Evolutionary conservation across 2,329 filamentous ascomycete species (phyloP).

Genomic region (Trichophyton verrucosum): DNA sequence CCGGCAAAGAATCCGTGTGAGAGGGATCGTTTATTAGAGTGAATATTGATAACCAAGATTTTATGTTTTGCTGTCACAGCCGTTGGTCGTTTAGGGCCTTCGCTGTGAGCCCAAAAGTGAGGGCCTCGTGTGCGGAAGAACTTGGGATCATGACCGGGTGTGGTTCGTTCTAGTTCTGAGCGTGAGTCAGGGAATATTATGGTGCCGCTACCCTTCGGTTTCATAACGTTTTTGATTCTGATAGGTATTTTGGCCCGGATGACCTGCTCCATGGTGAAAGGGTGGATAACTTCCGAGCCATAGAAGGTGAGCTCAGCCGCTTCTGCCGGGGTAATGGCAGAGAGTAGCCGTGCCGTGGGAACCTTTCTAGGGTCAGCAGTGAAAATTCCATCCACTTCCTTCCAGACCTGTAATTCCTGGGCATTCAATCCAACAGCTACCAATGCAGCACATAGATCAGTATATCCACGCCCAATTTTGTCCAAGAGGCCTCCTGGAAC

Average conservation of each 20-base stretch:
- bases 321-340: slow-evolving; percentile 82
- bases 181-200: slow-evolving; percentile 60
- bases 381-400: slow-evolving; percentile 95
- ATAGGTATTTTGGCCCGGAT: slow-evolving; percentile 54
- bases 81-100: slow-evolving; percentile 60
- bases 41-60: slow-evolving; percentile 93
- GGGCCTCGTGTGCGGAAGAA: slow-evolving; percentile 37
- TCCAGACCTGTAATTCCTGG: slow-evolving; percentile 91
- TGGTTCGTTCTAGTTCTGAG: slow-evolving; percentile 39
- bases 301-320: slow-evolving; percentile 93
- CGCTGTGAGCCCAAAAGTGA: slow-evolving; percentile 38
- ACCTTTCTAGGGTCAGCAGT: slow-evolving; percentile 76
- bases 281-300: slow-evolving; percentile 93
- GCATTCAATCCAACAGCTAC: slow-evolving; percentile 81
- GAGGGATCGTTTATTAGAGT: slow-evolving; percentile 92
- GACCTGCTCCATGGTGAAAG: slow-evolving; percentile 94
- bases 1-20: slow-evolving; percentile 92
- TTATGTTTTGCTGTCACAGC: slow-evolving; percentile 96
- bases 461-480: slow-evolving; percentile 89
- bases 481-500: slow-evolving; percentile 84
- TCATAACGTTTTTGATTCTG: slow-evolving; percentile 59
- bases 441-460: slow-evolving; percentile 85
- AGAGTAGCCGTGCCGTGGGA: slow-evolving; percentile 79
- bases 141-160: slow-evolving; percentile 47
- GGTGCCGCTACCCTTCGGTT: slow-evolving; percentile 50